Evolutionary conservation across 768 basidiomycete genomes (phyloP), one percentile per base, ranked within the genome.

Genomic region (Russula dissimulans): DNA sequence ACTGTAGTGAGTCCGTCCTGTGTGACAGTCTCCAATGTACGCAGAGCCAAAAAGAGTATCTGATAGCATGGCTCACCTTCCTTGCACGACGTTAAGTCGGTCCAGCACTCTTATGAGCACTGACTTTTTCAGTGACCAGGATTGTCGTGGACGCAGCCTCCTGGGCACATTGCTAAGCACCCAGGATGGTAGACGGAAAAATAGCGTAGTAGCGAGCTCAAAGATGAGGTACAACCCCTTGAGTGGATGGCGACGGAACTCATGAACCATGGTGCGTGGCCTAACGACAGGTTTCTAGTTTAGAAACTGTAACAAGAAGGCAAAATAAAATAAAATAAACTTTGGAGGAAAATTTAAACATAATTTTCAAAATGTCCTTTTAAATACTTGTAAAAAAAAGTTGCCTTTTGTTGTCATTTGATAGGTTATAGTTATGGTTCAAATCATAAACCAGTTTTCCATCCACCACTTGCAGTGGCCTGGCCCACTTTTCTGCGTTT

Each of bases 111-210:
- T 62, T 39, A 62, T 51, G 18, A 53, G 12, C 12, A 64, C 32
- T n/a, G 60, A 31, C 18, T 55, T 57, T 32, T 17, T 48, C 15
- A 53, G 34, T 44, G 56, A 57, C 60, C 52, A 54, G 12, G 64
- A 50, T 29, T n/a, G 41, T 41, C 61, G 56, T 39, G 57, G 61
- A 17, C 61, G 61, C 29, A 52, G 17, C 8, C 34, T 5, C 38
- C 31, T 55, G 12, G 32, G 50, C 3, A 53, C n/a, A 43, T 63
- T 50, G 17, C 22, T 31, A 15, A 63, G 38, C 29, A 44, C 9
- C 64, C 64, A 65, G 14, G 34, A 59, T 22, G 61, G 57, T 12
- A 59, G 51, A 47, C 53, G 61, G 34, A 56, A 50, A 7, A 65
- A n/a, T 3, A 63, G 41, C 15, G 56, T 57, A 26, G 36, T 43